Evolutionary conservation across 2,329 filamentous ascomycete genomes (phyloP).

Genomic region (Paecilomyces variotii): DNA sequence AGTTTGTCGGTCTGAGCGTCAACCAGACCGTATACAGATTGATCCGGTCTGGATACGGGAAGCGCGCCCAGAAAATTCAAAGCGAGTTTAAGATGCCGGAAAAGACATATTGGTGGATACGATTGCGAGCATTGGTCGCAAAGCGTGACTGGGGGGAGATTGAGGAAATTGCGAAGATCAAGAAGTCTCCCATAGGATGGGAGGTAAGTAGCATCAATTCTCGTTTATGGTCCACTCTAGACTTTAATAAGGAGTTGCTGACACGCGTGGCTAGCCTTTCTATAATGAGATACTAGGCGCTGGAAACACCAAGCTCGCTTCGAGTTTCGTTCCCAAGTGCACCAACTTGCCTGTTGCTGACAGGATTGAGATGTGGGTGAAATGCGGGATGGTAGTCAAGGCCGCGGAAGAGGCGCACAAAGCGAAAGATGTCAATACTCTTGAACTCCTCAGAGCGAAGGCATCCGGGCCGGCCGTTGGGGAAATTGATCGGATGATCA

Average conservation of each 20-base stretch:
- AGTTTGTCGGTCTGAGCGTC: constrained; percentile 74
- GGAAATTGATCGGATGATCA: constrained; percentile 76
- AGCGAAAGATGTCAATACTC: constrained; percentile 67
- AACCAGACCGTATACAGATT: constrained; percentile 91
- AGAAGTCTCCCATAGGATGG: constrained; percentile 93
- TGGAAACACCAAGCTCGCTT: constrained; percentile 80
- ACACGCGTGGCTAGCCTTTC: constrained; percentile 57
- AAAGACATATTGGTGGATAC: constrained; percentile 80
- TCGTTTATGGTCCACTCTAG: constrained; percentile 4
- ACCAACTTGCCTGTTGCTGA: constrained; percentile 59
- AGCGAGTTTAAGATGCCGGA: constrained; percentile 90
- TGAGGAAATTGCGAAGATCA: constrained; percentile 66
- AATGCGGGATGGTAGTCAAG: constrained; percentile 81
- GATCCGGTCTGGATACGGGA: constrained; percentile 70
- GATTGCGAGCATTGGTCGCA: constrained; percentile 78
- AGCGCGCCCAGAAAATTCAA: constrained; percentile 79
- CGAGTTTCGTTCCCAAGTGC: constrained; percentile 82
- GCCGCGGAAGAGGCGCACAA: constrained; percentile 88
- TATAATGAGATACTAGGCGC: constrained; percentile 83
- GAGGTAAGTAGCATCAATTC: constrained; percentile 53
- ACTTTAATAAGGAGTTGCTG: constrained; percentile 13
- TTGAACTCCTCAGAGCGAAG: constrained; percentile 64
- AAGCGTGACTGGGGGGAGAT: constrained; percentile 89
- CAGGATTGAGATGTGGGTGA: constrained; percentile 86
- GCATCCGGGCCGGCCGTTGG: constrained; percentile 61